Conservation (phyloP, 148 eudicot species). For the Amaranthus hypochondriacus region DNA sequence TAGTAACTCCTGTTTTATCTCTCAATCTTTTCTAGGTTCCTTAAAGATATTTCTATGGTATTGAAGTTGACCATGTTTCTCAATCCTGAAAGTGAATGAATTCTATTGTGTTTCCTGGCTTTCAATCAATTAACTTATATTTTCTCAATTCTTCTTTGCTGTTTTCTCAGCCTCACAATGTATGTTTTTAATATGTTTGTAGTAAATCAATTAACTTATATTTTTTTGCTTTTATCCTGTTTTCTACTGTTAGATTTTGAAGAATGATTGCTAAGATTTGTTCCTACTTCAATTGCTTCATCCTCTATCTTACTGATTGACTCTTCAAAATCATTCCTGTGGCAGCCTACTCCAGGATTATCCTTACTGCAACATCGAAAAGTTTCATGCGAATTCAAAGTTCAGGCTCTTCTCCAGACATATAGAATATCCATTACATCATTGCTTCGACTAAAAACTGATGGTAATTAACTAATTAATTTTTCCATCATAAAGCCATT, state of each 20-base stretch:
- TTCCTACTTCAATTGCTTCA: background rate
- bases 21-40: no score
- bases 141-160: background rate
- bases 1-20: no score
- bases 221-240: no score
- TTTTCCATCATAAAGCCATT: background rate
- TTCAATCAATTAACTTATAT: background rate
- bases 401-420: conserved; percentile 61
- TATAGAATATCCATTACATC: conserved; percentile 82
- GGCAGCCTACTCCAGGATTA: conserved; percentile 68
- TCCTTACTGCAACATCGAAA: conserved; percentile 69
- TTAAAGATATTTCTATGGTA: no score
- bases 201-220: no score
- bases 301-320: background rate
- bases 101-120: background rate
- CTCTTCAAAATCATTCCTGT: conserved; percentile 3
- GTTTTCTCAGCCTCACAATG: background rate
- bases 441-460: conserved; percentile 61
- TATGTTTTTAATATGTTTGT: no score
- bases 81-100: background rate
- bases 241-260: background rate
- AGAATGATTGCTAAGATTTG: background rate
- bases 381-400: conserved; percentile 65
- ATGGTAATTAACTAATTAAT: conserved; percentile 46
- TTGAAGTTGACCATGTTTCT: no score